A percentile compares a stretch with the other conserved stretches of the same genome.
These are phyloP conservation scores for Incumbomyces lentus DNA, from an alignment of 2,329 filamentous ascomycete species.

Conservation along the genomic window DNA sequence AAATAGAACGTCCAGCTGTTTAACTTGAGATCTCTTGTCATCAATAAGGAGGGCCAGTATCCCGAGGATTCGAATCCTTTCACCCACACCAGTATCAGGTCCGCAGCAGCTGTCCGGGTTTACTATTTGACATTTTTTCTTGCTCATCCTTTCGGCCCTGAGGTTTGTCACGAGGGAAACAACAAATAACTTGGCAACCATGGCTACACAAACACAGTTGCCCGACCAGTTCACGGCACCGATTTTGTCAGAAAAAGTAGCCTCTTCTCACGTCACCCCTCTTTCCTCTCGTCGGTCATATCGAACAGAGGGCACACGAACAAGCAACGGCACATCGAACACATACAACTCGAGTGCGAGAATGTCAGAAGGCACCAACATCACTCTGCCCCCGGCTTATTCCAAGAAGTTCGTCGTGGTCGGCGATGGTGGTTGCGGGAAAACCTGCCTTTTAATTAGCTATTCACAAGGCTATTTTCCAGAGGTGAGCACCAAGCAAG, in stretches of 20 bases:
- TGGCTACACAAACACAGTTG: slow-evolving; percentile 8
- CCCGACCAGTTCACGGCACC: slow-evolving; percentile 10
- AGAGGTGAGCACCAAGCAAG: slow-evolving; percentile 54
- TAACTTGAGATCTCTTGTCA: no score
- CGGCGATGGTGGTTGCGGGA: slow-evolving; percentile 93
- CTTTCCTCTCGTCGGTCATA: slow-evolving; percentile 35
- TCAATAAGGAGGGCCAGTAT: no score
- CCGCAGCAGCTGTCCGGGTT: no score
- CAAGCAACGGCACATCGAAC: slow-evolving; percentile 83
- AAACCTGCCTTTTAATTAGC: slow-evolving; percentile 96
- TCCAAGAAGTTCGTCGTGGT: slow-evolving; percentile 99
- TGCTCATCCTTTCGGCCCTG: no score
- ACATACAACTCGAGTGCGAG: slow-evolving; percentile 57
- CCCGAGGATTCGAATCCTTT: no score
- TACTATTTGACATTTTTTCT: no score
- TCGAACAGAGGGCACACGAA: slow-evolving; percentile 48
- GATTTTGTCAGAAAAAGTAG: slow-evolving; percentile 19
- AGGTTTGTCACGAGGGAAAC: no score
- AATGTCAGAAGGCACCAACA: slow-evolving; percentile 69
- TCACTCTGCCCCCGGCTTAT: slow-evolving; percentile 83
- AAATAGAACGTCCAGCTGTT: no score
- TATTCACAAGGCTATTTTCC: slow-evolving; percentile 98
- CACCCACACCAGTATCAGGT: no score
- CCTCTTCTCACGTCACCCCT: slow-evolving; percentile 15
- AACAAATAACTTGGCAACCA: neutral